phyloP scores from a whole-genome alignment of 495 filamentous ascomycete species.

The Neurospora sp. region DNA sequence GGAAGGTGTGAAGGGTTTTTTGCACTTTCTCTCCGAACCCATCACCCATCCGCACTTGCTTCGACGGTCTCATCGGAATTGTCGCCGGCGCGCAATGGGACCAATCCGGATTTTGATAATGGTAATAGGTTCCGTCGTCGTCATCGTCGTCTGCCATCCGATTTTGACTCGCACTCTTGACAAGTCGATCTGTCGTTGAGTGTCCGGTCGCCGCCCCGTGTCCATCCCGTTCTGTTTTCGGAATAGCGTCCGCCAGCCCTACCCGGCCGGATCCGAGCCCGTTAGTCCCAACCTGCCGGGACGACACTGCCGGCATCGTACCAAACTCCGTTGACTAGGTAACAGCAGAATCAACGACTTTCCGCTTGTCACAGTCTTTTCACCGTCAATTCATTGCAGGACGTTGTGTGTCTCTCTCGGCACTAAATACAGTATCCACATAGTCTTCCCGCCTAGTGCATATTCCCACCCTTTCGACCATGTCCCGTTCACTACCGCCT shows the following conservation, averaged over 20 bases:
- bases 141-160: not conserved
- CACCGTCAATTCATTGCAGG: too few species aligned
- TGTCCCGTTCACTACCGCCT: too few species aligned
- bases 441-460: too few species aligned
- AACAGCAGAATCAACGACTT: too few species aligned
- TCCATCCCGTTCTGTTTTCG: not conserved
- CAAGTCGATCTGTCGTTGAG: not conserved
- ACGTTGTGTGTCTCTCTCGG: too few species aligned
- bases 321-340: not conserved
- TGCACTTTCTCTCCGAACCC: not conserved
- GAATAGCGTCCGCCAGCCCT: not conserved
- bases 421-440: too few species aligned
- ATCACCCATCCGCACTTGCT: not conserved
- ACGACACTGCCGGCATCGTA: not conserved
- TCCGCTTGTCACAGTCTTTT: not conserved
- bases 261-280: not conserved
- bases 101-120: not conserved
- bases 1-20: not conserved
- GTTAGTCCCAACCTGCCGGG: not conserved
- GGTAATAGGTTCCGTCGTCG: not conserved
- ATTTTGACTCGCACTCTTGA: not conserved
- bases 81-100: not conserved
- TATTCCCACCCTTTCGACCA: too few species aligned
- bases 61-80: not conserved
- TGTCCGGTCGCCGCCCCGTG: not conserved